Percentiles rank a stretch among this genome's conserved stretches.
Conservation (phyloP, 768 basidiomycete species). For the Tylopilus cervinicoccineus region DNA sequence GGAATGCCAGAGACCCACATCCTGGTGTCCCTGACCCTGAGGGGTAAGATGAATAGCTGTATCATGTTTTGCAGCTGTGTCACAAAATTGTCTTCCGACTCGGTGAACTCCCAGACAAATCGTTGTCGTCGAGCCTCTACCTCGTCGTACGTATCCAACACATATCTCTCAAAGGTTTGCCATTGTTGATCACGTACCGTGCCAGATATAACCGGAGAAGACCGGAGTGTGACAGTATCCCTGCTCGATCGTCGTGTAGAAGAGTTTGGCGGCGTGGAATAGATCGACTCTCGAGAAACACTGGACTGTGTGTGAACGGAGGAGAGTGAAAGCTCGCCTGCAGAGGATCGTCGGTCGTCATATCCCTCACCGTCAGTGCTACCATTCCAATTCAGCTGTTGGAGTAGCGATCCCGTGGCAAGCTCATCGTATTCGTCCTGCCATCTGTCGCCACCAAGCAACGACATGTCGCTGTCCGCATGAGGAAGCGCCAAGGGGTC, state of each 20-base stretch:
- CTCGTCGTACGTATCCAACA: constrained; percentile 37
- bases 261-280: constrained; percentile 17
- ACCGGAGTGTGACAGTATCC: constrained; percentile 4
- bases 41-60: constrained; percentile 70
- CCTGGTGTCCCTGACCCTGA: constrained; percentile 66
- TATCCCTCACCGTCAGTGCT: not conserved
- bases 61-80: constrained; percentile 61
- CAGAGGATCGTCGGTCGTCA: constrained; percentile 2
- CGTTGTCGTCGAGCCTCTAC: constrained; percentile 61
- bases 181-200: constrained; percentile 20
- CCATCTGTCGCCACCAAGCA: constrained; percentile 38
- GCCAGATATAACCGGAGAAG: constrained; percentile 2
- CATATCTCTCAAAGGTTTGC: constrained; percentile 17
- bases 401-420: constrained; percentile 28
- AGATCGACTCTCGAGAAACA: constrained; percentile 25
- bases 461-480: constrained; percentile 46
- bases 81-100: constrained; percentile 69
- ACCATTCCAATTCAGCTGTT: constrained; percentile 9
- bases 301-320: constrained; percentile 13
- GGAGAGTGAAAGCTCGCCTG: constrained; percentile 10
- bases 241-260: constrained; percentile 9
- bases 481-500: constrained; percentile 24
- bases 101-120: constrained; percentile 62
- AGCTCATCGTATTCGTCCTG: constrained; percentile 34
- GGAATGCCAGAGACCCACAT: constrained; percentile 84